A percentile compares a stretch with the other conserved stretches of the same genome.
Conservation (phyloP, 1,139 yeast genomes). For the Eremothecium gossypii region DNA sequence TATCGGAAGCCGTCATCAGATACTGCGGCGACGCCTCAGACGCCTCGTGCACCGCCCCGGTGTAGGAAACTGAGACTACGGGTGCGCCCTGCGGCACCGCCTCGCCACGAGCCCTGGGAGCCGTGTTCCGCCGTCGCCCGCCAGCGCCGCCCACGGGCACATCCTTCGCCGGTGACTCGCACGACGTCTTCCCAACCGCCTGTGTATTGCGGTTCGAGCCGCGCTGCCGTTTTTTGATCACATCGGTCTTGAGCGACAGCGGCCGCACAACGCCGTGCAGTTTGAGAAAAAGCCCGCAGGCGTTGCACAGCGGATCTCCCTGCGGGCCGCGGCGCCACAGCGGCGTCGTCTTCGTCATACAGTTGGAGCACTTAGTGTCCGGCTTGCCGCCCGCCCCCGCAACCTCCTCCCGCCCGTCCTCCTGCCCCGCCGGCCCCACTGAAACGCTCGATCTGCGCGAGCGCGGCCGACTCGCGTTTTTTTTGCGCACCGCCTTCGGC, state of each 20-base stretch:
- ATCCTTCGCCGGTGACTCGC: neutral
- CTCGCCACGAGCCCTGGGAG: too few relatives aligned
- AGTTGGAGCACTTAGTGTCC: constrained; percentile 56
- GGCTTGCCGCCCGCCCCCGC: constrained; percentile 5
- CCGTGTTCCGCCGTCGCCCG: too few relatives aligned
- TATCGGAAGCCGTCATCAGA: too few relatives aligned
- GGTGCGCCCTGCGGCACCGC: too few relatives aligned
- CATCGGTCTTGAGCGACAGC: constrained; percentile 80
- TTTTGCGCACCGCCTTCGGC: neutral
- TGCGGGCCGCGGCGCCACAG: constrained; percentile 90
- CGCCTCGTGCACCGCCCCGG: too few relatives aligned
- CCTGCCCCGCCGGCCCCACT: neutral
- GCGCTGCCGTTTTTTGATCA: constrained; percentile 67
- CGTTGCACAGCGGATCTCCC: constrained; percentile 89
- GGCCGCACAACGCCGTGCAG: constrained; percentile 93
- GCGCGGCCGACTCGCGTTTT: too few relatives aligned
- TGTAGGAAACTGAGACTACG: too few relatives aligned
- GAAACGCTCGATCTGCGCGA: neutral
- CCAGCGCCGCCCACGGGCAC: too few relatives aligned
- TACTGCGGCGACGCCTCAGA: too few relatives aligned
- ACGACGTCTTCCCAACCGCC: neutral
- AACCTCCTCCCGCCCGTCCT: neutral
- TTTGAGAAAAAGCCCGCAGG: constrained; percentile 86
- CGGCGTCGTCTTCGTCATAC: constrained; percentile 90
- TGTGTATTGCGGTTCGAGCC: constrained; percentile 10